phyloP scores from a whole-genome alignment of 768 basidiomycete species.

The Chiua virens region DNA sequence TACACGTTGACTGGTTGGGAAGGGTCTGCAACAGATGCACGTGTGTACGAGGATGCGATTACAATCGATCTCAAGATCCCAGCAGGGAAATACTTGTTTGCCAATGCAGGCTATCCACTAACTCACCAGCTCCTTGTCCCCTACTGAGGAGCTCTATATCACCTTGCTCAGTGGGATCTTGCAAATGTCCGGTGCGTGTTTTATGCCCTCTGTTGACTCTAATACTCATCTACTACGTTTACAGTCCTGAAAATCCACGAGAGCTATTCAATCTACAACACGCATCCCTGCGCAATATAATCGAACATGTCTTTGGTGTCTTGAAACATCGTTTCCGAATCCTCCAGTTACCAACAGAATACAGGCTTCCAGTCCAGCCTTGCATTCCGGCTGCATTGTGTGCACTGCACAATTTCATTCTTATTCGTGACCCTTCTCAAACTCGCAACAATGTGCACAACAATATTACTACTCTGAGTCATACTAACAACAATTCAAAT shows the following conservation, averaged over 20 bases:
- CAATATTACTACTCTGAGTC: too few relatives aligned
- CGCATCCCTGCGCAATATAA: constrained; percentile 4
- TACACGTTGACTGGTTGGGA: constrained; percentile 44
- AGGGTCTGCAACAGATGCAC: constrained; percentile 35
- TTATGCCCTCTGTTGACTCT: too few relatives aligned
- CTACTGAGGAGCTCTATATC: constrained; percentile 22
- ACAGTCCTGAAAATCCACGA: constrained; percentile 14
- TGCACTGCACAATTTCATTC: too few relatives aligned
- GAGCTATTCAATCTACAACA: constrained; percentile 30
- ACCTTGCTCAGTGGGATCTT: constrained; percentile 34
- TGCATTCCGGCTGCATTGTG: too few relatives aligned
- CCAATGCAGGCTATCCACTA: not conserved
- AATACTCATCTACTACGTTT: too few relatives aligned
- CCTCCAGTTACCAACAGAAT: constrained; percentile 7
- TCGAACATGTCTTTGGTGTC: not conserved
- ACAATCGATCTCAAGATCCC: not conserved
- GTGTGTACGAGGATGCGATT: constrained; percentile 20
- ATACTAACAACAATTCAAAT: too few relatives aligned
- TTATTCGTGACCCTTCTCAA: too few relatives aligned
- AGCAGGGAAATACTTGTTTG: not conserved
- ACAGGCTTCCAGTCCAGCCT: too few relatives aligned
- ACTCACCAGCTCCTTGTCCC: not conserved
- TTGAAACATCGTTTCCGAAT: constrained; percentile 20
- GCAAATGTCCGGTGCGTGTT: not conserved
- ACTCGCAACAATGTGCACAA: too few relatives aligned